Percentiles rank a stretch among this genome's conserved stretches.
phyloP scores from a whole-genome alignment of 2,329 filamentous ascomycete genomes.

The Diaporthe sp. region DNA sequence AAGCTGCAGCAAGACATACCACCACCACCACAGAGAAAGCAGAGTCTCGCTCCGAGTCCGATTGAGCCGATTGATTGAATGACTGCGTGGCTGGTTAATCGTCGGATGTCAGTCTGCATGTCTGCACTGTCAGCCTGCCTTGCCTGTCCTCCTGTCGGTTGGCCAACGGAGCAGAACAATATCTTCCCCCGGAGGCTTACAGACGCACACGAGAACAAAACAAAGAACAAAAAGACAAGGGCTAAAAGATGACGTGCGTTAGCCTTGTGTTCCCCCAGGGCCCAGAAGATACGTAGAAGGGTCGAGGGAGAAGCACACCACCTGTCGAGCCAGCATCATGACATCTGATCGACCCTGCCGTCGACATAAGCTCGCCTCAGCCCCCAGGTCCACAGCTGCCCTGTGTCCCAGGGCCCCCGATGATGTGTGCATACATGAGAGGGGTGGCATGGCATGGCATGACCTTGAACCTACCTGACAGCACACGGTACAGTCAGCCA shows the following conservation, averaged over 20 bases:
- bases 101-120: not conserved
- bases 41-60: not conserved
- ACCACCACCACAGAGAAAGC: not conserved
- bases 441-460: not conserved
- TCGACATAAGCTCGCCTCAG: conserved; percentile 26
- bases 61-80: not conserved
- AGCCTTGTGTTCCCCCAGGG: conserved; percentile 28
- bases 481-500: not conserved
- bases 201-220: conserved; percentile 4
- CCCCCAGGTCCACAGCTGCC: not conserved
- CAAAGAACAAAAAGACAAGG: not conserved
- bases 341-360: conserved; percentile 24
- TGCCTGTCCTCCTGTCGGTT: not conserved
- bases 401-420: not conserved
- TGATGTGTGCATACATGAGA: not conserved
- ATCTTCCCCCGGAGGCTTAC: not conserved
- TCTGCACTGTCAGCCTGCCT: not conserved
- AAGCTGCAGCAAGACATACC: conserved; percentile 3
- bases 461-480: not conserved
- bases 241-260: conserved; percentile 39
- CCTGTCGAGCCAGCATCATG: conserved; percentile 9
- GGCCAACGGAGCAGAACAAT: not conserved
- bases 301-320: not conserved
- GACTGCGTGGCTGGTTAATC: not conserved
- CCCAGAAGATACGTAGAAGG: not conserved